Evolutionary conservation across 164 flowering plant genomes (phyloP), one percentile per base, ranked within the genome.

Genomic region (Stephania cephalantha): DNA sequence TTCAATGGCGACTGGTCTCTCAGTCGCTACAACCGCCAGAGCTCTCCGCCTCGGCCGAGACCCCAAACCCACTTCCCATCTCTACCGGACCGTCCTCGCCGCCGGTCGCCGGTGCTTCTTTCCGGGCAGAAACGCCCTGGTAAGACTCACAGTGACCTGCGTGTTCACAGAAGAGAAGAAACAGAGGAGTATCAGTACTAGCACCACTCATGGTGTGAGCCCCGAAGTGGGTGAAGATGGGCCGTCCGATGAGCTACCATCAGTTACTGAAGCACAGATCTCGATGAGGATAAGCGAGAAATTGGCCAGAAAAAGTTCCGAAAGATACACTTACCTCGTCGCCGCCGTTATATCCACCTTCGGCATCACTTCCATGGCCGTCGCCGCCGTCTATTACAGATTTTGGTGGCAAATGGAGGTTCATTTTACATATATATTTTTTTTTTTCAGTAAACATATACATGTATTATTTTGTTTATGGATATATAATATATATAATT

Each of bases 341-440:
- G 98, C 98, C 4, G 98, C 98, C 9, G 83, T 94, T 5, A 85
- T 94, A 93, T 94, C 98, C 42, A 91, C 84, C 74, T 83, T 90
- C 18, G 98, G 98, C 5, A 83, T 94, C 42, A 92, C 93, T 46
- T 89, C 94, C 74, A 82, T 93, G 95, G 94, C 97, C 29, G 77
- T 86, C 30, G 81, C 89, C 83, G 86, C 98, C 11, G 97, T 91
- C 78, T 94, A 94, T 78, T 92, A 87, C 79, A 78, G 98, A 71
- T 94, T 94, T 79, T 78, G 83, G 20, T 94, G 97, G 95, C 97
- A 91, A 85, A 85, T 94, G 90, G 92, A 94, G 94, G 98, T 92
- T 64, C 11, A 0, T 12, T 67, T 25, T 25, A 25, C 25, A 25
- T 25, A n/a, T n/a, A n/a, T n/a, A n/a, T n/a, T n/a, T n/a, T n/a